A percentile compares a stretch with the other conserved stretches of the same genome.
Evolutionary conservation across 2,329 filamentous ascomycete species (phyloP).

Genomic region (Monilinia polystroma): DNA sequence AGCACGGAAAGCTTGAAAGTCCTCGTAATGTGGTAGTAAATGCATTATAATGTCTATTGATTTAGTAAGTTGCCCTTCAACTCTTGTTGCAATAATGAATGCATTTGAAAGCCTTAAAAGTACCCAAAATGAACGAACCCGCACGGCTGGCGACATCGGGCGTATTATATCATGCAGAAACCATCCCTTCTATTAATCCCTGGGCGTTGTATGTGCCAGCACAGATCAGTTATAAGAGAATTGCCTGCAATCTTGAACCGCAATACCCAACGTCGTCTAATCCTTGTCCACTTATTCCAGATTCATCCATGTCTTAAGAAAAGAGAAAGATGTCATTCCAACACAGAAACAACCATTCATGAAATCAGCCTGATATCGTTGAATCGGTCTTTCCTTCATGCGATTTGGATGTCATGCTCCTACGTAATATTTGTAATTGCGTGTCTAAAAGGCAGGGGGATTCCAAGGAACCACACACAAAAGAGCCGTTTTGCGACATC

Average conservation of each 20-base stretch:
- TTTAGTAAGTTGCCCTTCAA: background rate
- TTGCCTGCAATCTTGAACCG: background rate
- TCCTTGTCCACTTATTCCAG: background rate
- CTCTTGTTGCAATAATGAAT: background rate
- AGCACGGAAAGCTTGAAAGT: background rate
- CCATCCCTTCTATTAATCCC: background rate
- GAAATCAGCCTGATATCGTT: background rate
- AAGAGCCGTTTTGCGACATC: background rate
- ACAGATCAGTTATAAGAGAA: background rate
- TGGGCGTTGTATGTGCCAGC: conserved; percentile 7
- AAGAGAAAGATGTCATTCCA: background rate
- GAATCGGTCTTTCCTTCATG: conserved; percentile 5
- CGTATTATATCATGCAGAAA: background rate
- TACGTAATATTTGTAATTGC: conserved; percentile 12
- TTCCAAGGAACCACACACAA: conserved; percentile 1
- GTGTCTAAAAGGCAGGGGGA: conserved; percentile 12
- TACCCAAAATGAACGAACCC: background rate
- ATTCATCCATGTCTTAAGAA: background rate
- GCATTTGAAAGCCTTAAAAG: background rate
- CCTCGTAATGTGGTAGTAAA: background rate
- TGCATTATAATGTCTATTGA: conserved; percentile 4
- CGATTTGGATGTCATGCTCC: conserved; percentile 1
- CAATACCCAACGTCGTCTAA: background rate
- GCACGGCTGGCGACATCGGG: background rate
- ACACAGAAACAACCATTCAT: background rate